Base-by-base conservation (phyloP, 768 basidiomycete species). In the Ramaria sp. region DNA sequence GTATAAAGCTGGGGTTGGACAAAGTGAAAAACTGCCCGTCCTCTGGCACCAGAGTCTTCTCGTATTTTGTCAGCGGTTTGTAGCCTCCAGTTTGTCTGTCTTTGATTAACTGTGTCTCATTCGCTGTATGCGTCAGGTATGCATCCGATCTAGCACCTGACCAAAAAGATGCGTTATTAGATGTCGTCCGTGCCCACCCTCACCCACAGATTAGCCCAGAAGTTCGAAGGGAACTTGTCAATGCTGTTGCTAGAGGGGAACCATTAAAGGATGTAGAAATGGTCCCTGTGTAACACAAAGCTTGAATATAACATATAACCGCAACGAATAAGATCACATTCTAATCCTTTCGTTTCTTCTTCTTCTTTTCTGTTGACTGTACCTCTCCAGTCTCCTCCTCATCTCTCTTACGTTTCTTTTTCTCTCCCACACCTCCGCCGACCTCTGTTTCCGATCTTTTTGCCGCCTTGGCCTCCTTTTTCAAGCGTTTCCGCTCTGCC, bases 11-110 rank as follows among this genome's bases (percentile, higher is more conserved):
- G 83, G 81, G 46, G 75, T 81, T 49, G 86, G 82, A 24, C 88
- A 90, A 50, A 72, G 81, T 1, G 84, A 87, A 48, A 84, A 84
- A 67, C 77, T 98, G 31, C 95, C 96, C n/a, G 96, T 98, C 12
- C 75, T 99, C 11, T 99, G 96, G 96, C 91, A 99, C 68, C 96
- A 99, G 71, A 91, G 89, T 68, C 75, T 99, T 54, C 78, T 99
- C 22, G 91, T 94, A 3, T 97, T 98, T 68, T 83, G 81, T 39
- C 96, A 99, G 71, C 76, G 95, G 93, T 92, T 45, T 65, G 69
- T 68, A 31, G 1, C 17, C 54, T 17, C 53, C 13, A 34, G 39
- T 42, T 53, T 56, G 59, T 49, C 20, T 48, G 11, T 61, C 12
- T 34, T 27, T 17, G 15, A 41, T 1, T 2, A 24, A 10, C 33